These are phyloP conservation scores for Kodamaea plutei DNA, from an alignment of 1,139 yeast species.

Conservation along the genomic window DNA sequence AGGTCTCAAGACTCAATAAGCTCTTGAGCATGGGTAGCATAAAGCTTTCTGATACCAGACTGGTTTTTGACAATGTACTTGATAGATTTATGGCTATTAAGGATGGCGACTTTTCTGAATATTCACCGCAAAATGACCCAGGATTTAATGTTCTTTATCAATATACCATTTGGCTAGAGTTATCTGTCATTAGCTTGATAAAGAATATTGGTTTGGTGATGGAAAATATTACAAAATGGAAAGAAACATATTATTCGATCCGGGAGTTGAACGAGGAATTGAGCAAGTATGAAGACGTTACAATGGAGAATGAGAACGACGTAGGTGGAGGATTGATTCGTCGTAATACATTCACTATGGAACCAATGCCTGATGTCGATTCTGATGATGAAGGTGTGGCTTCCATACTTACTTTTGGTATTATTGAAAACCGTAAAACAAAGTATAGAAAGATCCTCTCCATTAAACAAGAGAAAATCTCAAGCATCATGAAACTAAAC, in stretches of 20 bases:
- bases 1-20: conserved; percentile 39
- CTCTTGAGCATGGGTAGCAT: conserved; percentile 38
- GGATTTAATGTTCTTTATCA: conserved; percentile 18
- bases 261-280: conserved; percentile 30
- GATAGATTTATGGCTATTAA: neutral
- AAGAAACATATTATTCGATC: conserved; percentile 34
- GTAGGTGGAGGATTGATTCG: conserved; percentile 4
- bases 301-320: too few species aligned
- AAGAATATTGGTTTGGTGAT: conserved; percentile 36
- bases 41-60: conserved; percentile 41
- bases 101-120: conserved; percentile 1
- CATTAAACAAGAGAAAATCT: conserved; percentile 31
- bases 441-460: conserved; percentile 30
- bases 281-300: conserved; percentile 19
- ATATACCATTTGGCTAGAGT: conserved; percentile 29
- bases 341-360: conserved; percentile 10
- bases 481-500: conserved; percentile 31
- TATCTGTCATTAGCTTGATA: conserved; percentile 33
- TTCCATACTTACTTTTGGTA: conserved; percentile 19
- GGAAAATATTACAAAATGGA: conserved; percentile 48
- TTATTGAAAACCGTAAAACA: conserved; percentile 33
- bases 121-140: conserved; percentile 8
- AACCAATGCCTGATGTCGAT: conserved; percentile 10
- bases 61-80: conserved; percentile 19
- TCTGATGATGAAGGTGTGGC: conserved; percentile 8